These are phyloP conservation scores for Heracleum sosnowskyi DNA, from an alignment of 129 eudicot species.

Conservation along the genomic window DNA sequence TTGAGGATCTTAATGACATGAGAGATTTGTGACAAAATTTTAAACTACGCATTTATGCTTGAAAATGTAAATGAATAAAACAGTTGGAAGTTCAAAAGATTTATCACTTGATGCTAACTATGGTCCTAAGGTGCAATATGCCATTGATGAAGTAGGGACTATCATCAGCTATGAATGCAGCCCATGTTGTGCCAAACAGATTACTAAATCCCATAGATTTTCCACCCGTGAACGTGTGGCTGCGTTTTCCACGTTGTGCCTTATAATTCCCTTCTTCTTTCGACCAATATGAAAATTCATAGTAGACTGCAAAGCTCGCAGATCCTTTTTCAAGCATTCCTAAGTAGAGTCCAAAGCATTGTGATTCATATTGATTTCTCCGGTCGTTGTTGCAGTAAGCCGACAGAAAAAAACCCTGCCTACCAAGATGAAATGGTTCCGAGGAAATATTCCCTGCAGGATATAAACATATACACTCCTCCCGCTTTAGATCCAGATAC, in stretches of 20 bases:
- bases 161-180: conserved; percentile 51
- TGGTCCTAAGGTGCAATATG: conserved; percentile 50
- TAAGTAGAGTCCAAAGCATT: conserved; percentile 72
- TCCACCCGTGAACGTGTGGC: conserved; percentile 50
- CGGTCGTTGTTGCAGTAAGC: conserved; percentile 74
- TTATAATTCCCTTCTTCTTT: conserved; percentile 42
- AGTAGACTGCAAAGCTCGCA: conserved; percentile 44
- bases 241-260: conserved; percentile 42
- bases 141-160: conserved; percentile 62
- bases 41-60: background rate
- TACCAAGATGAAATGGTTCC: conserved; percentile 67
- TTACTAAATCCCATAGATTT: conserved; percentile 68
- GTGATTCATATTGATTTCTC: conserved; percentile 29
- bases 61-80: background rate
- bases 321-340: conserved; percentile 55
- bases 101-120: conserved; percentile 32
- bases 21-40: background rate
- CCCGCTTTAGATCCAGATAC: conserved; percentile 63
- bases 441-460: conserved; percentile 60
- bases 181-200: conserved; percentile 58
- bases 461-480: conserved; percentile 48
- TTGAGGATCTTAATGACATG: background rate
- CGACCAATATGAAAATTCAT: conserved; percentile 65
- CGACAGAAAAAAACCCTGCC: conserved; percentile 66
- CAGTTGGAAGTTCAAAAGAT: background rate